A percentile compares a stretch with the other conserved stretches of the same genome.
Conservation (phyloP, 768 basidiomycete species). For the Porpolomopsis calyptriformis region DNA sequence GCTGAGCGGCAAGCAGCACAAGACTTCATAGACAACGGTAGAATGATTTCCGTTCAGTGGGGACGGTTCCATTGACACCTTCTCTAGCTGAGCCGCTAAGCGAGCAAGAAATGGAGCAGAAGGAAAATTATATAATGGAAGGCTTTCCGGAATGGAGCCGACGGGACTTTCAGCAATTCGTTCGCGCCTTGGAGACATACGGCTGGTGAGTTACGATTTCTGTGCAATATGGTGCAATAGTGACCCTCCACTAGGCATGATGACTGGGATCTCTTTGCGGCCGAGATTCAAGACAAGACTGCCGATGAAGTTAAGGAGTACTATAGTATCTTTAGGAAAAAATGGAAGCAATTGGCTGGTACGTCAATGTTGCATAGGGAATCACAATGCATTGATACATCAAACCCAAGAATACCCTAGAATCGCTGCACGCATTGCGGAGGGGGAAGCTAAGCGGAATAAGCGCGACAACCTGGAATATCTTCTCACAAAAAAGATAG, state of each 20-base stretch:
- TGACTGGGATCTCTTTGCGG: slow-evolving; percentile 55
- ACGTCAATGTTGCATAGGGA: slow-evolving; percentile 13
- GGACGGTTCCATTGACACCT: neutral
- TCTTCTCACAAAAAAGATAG: slow-evolving; percentile 74
- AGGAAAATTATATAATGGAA: slow-evolving; percentile 62
- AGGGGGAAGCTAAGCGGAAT: slow-evolving; percentile 84
- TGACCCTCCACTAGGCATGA: slow-evolving; percentile 20
- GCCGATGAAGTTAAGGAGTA: slow-evolving; percentile 70
- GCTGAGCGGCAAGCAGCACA: slow-evolving; percentile 72
- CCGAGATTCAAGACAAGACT: slow-evolving; percentile 78
- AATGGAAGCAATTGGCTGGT: slow-evolving; percentile 81
- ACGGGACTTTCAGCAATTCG: slow-evolving; percentile 87
- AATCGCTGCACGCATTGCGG: slow-evolving; percentile 72
- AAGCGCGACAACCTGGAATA: slow-evolving; percentile 73
- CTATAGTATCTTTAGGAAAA: slow-evolving; percentile 76
- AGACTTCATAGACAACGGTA: slow-evolving; percentile 79
- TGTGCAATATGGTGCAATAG: neutral
- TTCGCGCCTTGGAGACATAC: slow-evolving; percentile 20
- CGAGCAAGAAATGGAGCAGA: slow-evolving; percentile 75
- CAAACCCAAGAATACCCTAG: slow-evolving; percentile 63
- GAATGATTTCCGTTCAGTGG: neutral
- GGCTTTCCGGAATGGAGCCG: slow-evolving; percentile 91
- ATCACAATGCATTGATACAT: neutral
- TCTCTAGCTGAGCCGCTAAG: slow-evolving; percentile 73
- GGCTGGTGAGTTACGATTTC: neutral